Conservation (phyloP, 2,329 filamentous ascomycete genomes). For the Botrytis tulipae region DNA sequence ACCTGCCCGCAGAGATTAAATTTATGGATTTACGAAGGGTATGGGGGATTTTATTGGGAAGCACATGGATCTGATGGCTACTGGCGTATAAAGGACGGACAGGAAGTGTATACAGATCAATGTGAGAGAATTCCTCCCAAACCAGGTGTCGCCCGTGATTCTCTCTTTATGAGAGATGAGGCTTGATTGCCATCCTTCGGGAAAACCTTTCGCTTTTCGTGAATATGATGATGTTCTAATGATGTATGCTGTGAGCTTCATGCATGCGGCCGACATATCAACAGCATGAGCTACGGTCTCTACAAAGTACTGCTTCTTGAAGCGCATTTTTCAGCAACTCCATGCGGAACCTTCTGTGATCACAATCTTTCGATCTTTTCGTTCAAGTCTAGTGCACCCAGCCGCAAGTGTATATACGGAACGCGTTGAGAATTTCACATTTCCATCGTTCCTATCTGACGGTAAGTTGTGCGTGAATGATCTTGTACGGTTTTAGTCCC, state of each 20-base stretch:
- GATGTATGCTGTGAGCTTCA: neutral
- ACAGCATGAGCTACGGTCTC: neutral
- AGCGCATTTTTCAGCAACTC: neutral
- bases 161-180: constrained; percentile 62
- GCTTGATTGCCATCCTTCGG: constrained; percentile 80
- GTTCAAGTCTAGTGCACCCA: neutral
- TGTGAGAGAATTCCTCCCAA: constrained; percentile 53
- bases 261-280: neutral
- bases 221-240: constrained; percentile 23
- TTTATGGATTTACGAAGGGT: constrained; percentile 26
- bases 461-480: neutral
- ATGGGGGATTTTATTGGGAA: constrained; percentile 29
- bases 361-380: neutral
- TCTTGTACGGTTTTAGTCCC: neutral
- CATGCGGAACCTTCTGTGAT: neutral
- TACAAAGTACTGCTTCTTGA: neutral
- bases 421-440: neutral
- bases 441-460: neutral
- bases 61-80: constrained; percentile 35
- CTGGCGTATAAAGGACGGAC: constrained; percentile 36
- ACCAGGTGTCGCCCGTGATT: constrained; percentile 86
- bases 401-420: neutral
- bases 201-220: constrained; percentile 3
- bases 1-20: constrained; percentile 46
- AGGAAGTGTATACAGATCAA: constrained; percentile 52